Base-by-base conservation (phyloP, 176 grass and related monocot genomes). In the Aegilops longissima region DNA sequence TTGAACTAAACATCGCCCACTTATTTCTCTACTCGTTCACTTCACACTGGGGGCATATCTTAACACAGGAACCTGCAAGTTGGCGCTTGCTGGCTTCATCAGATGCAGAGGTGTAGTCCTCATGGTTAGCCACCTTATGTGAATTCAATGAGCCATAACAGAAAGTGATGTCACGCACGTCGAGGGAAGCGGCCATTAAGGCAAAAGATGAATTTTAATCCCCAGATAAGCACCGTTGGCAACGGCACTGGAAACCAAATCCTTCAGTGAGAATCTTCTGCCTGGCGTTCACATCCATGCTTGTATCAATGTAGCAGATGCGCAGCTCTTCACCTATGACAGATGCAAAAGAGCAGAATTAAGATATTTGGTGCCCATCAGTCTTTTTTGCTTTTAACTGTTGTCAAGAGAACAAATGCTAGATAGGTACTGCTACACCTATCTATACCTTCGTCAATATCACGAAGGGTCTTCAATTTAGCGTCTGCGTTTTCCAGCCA, bases 291-390 rank as follows among this genome's bases (percentile, higher is more conserved):
- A 71, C 80, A 79, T 87, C 88, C 89, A 98, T 92, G 88, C 97
- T 98, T 42, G 92, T 56, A 91, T 96, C 92, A 56, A 96, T 98
- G 75, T 96, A 98, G 92, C 96, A 98, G 70, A 96, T 98, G 66
- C 76, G 78, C 36, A 96, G 88, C 82, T 98, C 96, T 66, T 96
- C 96, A 29, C 88, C 96, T 95, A 79, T 40, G 77, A 58, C 16
- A 82, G 40, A 89, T 88, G 45, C 58, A 87, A 40, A 21, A 38
- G 12, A 70, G 13, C 45, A 44, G 21, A 45, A 13, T 49, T 39
- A 85, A 21, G 8, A 54, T 78, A 49, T 38, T 36, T 76, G 42
- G 33, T 65, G 54, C 47, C 14, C 66, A 61, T 49, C 35, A 5
- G 16, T 8, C 16, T 65, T 31, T 34, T 82, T 2, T 29, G 33